Base-by-base conservation (phyloP, 2,329 filamentous ascomycete genomes). In the Trichoderma aggressivum region DNA sequence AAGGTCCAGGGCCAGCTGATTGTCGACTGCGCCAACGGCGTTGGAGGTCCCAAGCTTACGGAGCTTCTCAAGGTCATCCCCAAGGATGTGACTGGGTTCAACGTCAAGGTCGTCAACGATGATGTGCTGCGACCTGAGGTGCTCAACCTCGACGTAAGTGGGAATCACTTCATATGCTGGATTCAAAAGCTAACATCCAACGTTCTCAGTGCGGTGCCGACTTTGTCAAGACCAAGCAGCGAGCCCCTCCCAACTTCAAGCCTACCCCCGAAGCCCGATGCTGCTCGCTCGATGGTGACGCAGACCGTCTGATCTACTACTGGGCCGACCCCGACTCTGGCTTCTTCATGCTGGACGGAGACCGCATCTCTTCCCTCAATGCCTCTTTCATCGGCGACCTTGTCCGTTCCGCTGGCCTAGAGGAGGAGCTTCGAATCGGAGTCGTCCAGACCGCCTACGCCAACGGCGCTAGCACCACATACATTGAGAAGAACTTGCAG, bases 391-490 rank as follows among this genome's bases (percentile, higher is more conserved):
- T 99, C 74, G 93, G 92, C 47, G 94, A 98, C 74, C 91, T 98
- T 36, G 90, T 94, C 65, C 89, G 90, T 70, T 91, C 90, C 72
- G 93, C 94, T 70, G 93, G 93, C 16, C 87, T 99, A 34, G 86
- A 90, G 62, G 88, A 92, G 32, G 91, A 94, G 73, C 87, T 98
- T 75, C 94, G 92, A 78, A 94, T 98, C 73, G 96, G 95, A 72
- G 93, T 99, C 67, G 92, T 99, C 14, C 96, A 99, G 83, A 99
- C 96, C 1, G 96, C 96, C 24, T 99, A 99, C 80, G 96, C 96
- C 80, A 99, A 99, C 81, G 96, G 96, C 63, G 92, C 95, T 28
- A 95, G 93, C 79, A 98, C 96, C 39, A 91, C 92, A 77, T 98
- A 97, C 81, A 92, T 99, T 69, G 89, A 93, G 79, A 92, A 96